Evolutionary conservation across 2,329 filamentous ascomycete genomes (phyloP), one percentile per base, ranked within the genome.

Genomic region (Apiospora aurea): DNA sequence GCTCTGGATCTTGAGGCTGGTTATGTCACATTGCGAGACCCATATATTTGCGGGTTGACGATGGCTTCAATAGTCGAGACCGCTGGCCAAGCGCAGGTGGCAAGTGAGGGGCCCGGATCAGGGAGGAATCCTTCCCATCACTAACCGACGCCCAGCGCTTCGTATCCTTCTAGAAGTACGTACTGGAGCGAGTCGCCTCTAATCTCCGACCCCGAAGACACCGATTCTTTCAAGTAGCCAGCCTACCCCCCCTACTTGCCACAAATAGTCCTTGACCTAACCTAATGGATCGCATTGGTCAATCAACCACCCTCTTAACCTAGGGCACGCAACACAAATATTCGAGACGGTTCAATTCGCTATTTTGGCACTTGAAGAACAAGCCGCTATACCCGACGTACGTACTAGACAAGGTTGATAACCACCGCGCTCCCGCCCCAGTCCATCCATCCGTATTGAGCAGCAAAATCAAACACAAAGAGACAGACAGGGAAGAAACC

Each of bases 401-500:
- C 34, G 57, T 64, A 64, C 57, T 64, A 41, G 34, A 41, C 34
- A 11, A 64, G 57, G 57, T 64, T n/a, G 57, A 64, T 41, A 64
- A 38, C 57, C 57, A 11, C 34, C 57, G 57, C 34, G 34, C 57
- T 64, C 57, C 34, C 57, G 57, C 57, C 5, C 26, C 51, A 10
- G 51, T 61, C 53, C 29, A 41, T 41, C 57, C 57, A n/a, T 64
- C 57, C 29, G 7, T 38, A 64, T 38, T 64, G 57, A 64, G 34
- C 57, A 64, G 21, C 34, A 41, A 38, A 64, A 64, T n/a, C 53
- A 41, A 29, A 64, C 34, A 64, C 57, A 64, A 64, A 64, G 41
- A 47, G 66, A 68, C 66, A 26, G 66, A 38, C n/a, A 68, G 53
- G 53, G 53, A 61, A 61, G 29, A 68, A 47, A 68, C 66, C 66